phyloP scores from a whole-genome alignment of 208 protist genomes.

The Jaenimonas drosophilae region DNA sequence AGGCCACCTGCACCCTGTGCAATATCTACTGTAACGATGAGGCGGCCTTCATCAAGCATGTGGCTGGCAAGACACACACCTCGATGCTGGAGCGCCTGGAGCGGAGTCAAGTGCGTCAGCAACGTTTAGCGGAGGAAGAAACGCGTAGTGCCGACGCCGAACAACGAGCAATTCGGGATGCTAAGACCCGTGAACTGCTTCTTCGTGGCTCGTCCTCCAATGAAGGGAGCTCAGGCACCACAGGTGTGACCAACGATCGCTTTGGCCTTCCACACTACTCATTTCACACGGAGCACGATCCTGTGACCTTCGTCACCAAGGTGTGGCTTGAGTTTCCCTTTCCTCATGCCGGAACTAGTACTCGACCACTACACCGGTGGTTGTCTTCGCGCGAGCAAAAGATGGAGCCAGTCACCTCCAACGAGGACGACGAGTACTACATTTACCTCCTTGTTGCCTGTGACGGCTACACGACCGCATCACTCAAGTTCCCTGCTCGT shows the following conservation, averaged over 20 bases:
- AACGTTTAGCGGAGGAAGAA: slow-evolving; percentile 58
- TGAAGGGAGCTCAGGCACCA: not conserved
- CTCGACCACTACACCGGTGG: slow-evolving; percentile 74
- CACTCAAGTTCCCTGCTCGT: slow-evolving; percentile 65
- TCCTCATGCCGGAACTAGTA: slow-evolving; percentile 34
- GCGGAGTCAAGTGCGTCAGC: slow-evolving; percentile 27
- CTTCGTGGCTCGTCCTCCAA: not conserved
- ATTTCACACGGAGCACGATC: slow-evolving; percentile 68
- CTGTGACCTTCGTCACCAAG: slow-evolving; percentile 42
- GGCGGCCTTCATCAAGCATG: slow-evolving; percentile 71
- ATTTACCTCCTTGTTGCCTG: slow-evolving; percentile 79
- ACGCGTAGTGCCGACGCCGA: slow-evolving; percentile 28
- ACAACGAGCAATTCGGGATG: slow-evolving; percentile 27
- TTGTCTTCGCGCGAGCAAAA: slow-evolving; percentile 70
- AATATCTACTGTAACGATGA: slow-evolving; percentile 71
- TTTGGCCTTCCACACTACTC: slow-evolving; percentile 49
- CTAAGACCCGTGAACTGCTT: slow-evolving; percentile 28
- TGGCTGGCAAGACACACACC: slow-evolving; percentile 68
- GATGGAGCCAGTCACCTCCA: slow-evolving; percentile 19
- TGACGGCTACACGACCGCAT: slow-evolving; percentile 69
- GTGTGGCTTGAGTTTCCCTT: slow-evolving; percentile 77
- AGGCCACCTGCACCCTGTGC: slow-evolving; percentile 72
- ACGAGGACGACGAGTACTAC: slow-evolving; percentile 30
- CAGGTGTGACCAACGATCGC: slow-evolving; percentile 5
- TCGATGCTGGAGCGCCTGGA: slow-evolving; percentile 55